phyloP scores from a whole-genome alignment of 345 rosid genomes.

The Linum usitatissimum region DNA sequence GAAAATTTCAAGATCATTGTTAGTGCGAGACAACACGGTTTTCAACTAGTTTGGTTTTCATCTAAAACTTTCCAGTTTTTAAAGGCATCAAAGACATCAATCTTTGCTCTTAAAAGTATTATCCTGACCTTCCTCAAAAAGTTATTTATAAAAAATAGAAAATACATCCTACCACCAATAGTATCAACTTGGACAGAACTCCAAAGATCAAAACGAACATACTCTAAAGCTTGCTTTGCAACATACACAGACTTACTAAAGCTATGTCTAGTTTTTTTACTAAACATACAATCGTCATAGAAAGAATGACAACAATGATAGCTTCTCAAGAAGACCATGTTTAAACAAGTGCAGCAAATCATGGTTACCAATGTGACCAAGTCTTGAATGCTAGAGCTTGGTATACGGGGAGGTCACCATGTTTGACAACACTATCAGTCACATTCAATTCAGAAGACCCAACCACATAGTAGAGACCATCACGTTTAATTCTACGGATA shows the following conservation, averaged over 20 bases:
- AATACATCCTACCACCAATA: background rate
- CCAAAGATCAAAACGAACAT: background rate
- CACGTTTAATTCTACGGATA: too few species aligned
- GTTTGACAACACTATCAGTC: too few species aligned
- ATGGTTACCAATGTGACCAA: too few species aligned
- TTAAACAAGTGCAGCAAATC: too few species aligned
- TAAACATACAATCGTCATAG: background rate
- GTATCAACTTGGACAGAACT: background rate
- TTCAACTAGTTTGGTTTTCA: background rate
- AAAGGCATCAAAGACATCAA: background rate
- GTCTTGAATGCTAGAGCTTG: too few species aligned
- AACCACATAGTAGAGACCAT: too few species aligned
- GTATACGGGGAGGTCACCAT: too few species aligned
- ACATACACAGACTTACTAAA: background rate
- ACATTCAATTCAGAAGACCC: too few species aligned
- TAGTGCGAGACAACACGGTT: background rate
- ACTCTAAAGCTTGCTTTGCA: background rate
- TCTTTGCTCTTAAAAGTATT: background rate
- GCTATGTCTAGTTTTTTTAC: background rate
- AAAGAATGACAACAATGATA: too few species aligned
- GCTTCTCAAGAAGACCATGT: too few species aligned
- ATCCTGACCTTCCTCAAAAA: conserved; percentile 4
- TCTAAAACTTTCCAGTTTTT: background rate
- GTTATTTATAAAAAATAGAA: conserved; percentile 2
- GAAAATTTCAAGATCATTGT: background rate